Percentiles rank a stretch among this genome's conserved stretches.
Evolutionary conservation across 2,329 filamentous ascomycete species (phyloP).

Genomic region (Aspergillus alliaceus): DNA sequence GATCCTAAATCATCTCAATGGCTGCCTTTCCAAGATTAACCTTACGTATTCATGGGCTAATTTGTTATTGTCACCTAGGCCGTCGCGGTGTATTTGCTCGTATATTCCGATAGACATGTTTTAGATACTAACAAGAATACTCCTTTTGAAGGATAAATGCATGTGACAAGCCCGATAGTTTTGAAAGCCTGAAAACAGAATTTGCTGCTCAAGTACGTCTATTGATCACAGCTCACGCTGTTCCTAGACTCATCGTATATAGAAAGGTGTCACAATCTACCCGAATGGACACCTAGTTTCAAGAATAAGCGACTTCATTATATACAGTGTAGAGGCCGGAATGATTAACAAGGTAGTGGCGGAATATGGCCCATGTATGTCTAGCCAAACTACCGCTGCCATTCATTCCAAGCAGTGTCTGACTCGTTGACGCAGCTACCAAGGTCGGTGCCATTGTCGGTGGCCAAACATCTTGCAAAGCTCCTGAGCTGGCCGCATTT

Average conservation of each 20-base stretch:
- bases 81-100: not conserved
- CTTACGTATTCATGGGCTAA: constrained; percentile 2
- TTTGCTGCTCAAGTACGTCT: constrained; percentile 81
- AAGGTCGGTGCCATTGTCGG: constrained; percentile 94
- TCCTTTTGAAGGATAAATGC: constrained; percentile 73
- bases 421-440: constrained; percentile 63
- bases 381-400: constrained; percentile 11
- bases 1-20: constrained; percentile 47
- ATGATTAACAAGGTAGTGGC: constrained; percentile 84
- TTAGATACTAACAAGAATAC: constrained; percentile 27
- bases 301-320: constrained; percentile 94
- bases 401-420: constrained; percentile 18
- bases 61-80: constrained; percentile 4
- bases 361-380: constrained; percentile 87
- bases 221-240: constrained; percentile 36
- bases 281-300: constrained; percentile 95
- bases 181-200: constrained; percentile 74
- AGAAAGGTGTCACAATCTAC: constrained; percentile 84
- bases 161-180: constrained; percentile 89
- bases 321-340: constrained; percentile 96
- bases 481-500: constrained; percentile 91
- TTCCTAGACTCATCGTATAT: constrained; percentile 46
- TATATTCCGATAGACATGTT: constrained; percentile 1
- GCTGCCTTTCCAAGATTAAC: constrained; percentile 6
- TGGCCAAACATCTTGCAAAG: constrained; percentile 97